phyloP scores from a whole-genome alignment of 495 filamentous ascomycete genomes.

The Tuber microsphaerosporum region DNA sequence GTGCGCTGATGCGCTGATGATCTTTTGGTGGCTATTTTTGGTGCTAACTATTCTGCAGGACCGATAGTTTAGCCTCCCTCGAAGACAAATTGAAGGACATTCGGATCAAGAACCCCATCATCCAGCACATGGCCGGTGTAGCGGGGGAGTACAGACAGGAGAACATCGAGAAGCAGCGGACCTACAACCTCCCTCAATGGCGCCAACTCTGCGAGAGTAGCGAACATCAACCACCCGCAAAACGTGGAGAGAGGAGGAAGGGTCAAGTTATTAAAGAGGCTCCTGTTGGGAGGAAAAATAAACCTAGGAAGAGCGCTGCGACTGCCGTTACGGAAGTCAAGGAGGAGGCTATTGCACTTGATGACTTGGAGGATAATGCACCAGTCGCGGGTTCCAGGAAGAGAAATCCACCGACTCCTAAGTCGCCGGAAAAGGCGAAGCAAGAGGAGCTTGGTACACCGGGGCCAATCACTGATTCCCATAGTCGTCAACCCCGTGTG shows the following conservation, averaged over 20 bases:
- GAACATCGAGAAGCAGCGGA: constrained; percentile 89
- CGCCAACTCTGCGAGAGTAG: constrained; percentile 81
- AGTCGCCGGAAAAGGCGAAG: constrained; percentile 35
- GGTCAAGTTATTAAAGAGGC: constrained; percentile 53
- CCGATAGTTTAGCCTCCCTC: constrained; percentile 64
- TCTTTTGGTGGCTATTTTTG: neutral
- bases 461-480: constrained; percentile 21
- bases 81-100: constrained; percentile 84
- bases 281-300: constrained; percentile 44
- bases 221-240: constrained; percentile 93
- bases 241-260: constrained; percentile 78
- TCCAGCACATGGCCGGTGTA: constrained; percentile 90
- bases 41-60: constrained; percentile 46
- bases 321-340: constrained; percentile 43
- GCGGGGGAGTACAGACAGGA: constrained; percentile 91
- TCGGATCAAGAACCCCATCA: constrained; percentile 91
- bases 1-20: constrained; percentile 6
- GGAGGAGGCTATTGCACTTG: constrained; percentile 46
- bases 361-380: constrained; percentile 44
- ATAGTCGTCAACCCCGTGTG: constrained; percentile 33
- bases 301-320: constrained; percentile 29
- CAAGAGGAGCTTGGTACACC: constrained; percentile 44
- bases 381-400: constrained; percentile 38
- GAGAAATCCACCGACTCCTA: constrained; percentile 36
- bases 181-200: constrained; percentile 96